These are phyloP conservation scores for Beauveria scarabaeidicola DNA, from an alignment of 2,329 filamentous ascomycete species.

Conservation along the genomic window DNA sequence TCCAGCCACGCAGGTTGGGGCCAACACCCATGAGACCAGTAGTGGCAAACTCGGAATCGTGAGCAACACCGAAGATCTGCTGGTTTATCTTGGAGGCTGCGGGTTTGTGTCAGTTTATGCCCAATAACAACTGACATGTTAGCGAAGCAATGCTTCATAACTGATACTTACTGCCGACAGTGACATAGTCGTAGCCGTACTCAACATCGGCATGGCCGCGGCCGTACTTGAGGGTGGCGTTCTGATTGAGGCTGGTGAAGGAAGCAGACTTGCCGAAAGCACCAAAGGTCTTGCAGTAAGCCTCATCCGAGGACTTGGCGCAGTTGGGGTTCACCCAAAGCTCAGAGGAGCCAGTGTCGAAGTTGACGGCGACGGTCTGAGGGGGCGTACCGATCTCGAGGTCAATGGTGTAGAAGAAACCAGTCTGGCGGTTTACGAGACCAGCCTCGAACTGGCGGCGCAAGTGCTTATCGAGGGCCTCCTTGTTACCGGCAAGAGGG, in stretches of 20 bases:
- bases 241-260: constrained; percentile 19
- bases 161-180: constrained; percentile 24
- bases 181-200: constrained; percentile 26
- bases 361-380: constrained; percentile 29
- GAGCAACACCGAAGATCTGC: constrained; percentile 29
- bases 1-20: constrained; percentile 26
- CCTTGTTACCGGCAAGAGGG: constrained; percentile 20
- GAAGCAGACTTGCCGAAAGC: constrained; percentile 24
- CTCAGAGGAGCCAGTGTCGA: constrained; percentile 34
- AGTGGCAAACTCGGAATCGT: constrained; percentile 20
- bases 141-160: neutral
- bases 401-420: constrained; percentile 31
- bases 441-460: constrained; percentile 23
- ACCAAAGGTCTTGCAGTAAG: constrained; percentile 22
- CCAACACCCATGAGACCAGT: constrained; percentile 29
- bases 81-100: constrained; percentile 24
- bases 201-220: constrained; percentile 24
- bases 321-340: constrained; percentile 36
- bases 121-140: too few species aligned
- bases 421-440: constrained; percentile 19
- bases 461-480: constrained; percentile 21
- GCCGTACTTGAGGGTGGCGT: constrained; percentile 23
- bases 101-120: neutral
- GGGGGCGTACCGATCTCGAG: constrained; percentile 29
- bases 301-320: constrained; percentile 20